phyloP scores from a whole-genome alignment of 140 eudicot genomes.

The Cichorium intybus region DNA sequence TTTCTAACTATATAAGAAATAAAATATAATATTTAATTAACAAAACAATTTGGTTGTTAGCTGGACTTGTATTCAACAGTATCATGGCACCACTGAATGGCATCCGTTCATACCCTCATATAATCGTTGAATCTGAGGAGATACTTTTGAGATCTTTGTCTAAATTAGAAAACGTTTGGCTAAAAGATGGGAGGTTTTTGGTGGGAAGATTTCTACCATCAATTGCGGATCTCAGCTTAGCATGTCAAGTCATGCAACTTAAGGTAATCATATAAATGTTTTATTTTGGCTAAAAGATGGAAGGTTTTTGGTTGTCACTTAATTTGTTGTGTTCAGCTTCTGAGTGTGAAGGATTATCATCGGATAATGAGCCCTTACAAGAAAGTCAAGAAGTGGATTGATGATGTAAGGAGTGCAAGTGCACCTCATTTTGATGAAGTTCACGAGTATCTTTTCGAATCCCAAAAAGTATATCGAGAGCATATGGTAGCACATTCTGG shows the following conservation, averaged over 20 bases:
- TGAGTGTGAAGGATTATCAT: constrained; percentile 47
- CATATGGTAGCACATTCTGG: constrained; percentile 14
- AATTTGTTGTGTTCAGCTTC: constrained; percentile 27
- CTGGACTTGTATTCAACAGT: constrained; percentile 32
- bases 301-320: background rate
- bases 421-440: constrained; percentile 72
- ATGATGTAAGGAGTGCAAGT: constrained; percentile 47
- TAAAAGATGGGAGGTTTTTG: constrained; percentile 72
- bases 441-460: constrained; percentile 34
- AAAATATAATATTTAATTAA: background rate
- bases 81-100: constrained; percentile 52
- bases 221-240: constrained; percentile 82
- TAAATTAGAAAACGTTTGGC: constrained; percentile 64
- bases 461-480: constrained; percentile 42
- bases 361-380: constrained; percentile 70
- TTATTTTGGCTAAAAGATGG: no score
- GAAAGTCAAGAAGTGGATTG: constrained; percentile 67
- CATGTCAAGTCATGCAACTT: constrained; percentile 26
- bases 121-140: constrained; percentile 56
- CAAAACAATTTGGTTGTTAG: constrained; percentile 20
- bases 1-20: no score
- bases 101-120: constrained; percentile 37
- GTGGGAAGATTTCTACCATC: constrained; percentile 74
- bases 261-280: constrained; percentile 43
- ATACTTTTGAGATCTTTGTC: constrained; percentile 48